A percentile compares a stretch with the other conserved stretches of the same genome.
Evolutionary conservation across 2,329 filamentous ascomycete genomes (phyloP).

Genomic region (Cytospora mali): DNA sequence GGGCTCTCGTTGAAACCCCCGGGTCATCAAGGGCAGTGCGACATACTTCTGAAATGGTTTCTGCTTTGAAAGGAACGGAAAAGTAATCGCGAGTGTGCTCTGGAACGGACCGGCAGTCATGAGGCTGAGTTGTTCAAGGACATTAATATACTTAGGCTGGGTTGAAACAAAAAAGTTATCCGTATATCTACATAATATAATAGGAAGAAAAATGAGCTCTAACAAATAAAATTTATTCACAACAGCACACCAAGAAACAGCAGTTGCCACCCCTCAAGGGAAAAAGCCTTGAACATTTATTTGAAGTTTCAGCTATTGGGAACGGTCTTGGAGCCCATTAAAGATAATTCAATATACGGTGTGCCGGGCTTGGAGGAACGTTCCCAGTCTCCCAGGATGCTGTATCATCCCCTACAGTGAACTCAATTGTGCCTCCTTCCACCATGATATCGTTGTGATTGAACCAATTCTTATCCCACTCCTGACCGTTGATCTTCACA

Average conservation of each 20-base stretch:
- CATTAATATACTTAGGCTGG: not conserved
- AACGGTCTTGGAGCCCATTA: no score
- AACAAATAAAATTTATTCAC: no score
- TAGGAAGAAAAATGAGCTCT: no score
- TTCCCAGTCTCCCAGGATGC: conserved; percentile 51
- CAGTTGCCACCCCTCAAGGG: no score
- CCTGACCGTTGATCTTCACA: conserved; percentile 54
- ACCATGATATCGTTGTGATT: conserved; percentile 52
- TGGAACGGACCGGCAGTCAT: not conserved
- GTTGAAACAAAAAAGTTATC: not conserved
- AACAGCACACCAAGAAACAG: no score
- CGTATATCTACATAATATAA: no score
- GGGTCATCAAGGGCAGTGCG: not conserved
- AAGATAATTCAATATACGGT: not conserved
- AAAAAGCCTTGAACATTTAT: no score
- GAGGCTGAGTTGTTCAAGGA: not conserved
- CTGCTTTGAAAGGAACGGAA: not conserved
- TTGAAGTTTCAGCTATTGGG: no score
- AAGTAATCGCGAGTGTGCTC: not conserved
- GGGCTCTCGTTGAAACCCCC: not conserved
- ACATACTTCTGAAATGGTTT: not conserved
- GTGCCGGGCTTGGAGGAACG: conserved; percentile 52
- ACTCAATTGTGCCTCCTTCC: conserved; percentile 50
- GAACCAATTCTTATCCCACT: conserved; percentile 58
- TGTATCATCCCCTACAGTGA: conserved; percentile 45